Conservation (phyloP, 176 grass and related monocot genomes). For the Rhynchospora tenuis region DNA sequence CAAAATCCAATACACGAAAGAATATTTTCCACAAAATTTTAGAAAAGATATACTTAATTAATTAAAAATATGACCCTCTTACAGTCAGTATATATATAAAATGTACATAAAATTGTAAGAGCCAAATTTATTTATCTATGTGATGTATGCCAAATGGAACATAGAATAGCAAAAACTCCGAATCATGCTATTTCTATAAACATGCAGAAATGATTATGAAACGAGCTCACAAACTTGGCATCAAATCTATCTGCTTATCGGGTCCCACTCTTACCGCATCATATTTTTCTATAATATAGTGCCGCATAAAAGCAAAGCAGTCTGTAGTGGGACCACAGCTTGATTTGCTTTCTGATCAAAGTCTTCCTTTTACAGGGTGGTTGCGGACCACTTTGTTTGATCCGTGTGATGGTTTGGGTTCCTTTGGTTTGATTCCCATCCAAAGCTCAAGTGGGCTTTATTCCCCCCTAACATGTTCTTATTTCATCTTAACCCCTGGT, state of each 20-base stretch:
- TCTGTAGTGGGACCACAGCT: no score
- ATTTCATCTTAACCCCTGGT: background rate
- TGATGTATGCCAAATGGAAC: background rate
- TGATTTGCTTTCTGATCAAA: background rate
- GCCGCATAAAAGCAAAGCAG: background rate
- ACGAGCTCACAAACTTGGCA: background rate
- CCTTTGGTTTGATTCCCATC: background rate
- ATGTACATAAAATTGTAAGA: no score
- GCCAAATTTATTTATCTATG: no score
- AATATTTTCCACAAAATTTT: no score
- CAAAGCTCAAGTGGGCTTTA: slow-evolving; percentile 14
- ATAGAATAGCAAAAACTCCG: background rate
- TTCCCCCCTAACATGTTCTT: background rate
- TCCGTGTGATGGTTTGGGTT: background rate
- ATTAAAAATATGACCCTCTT: no score
- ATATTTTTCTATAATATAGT: background rate
- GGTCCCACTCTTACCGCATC: background rate
- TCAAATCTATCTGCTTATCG: background rate
- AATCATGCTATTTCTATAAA: background rate
- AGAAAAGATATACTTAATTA: no score
- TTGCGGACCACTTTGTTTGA: background rate
- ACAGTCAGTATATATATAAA: no score
- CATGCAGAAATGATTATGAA: background rate
- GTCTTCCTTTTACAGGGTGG: slow-evolving; percentile 11
- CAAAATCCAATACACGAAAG: no score